phyloP scores from a whole-genome alignment of 805 yeast genomes.

The Saturnispora bothae region DNA sequence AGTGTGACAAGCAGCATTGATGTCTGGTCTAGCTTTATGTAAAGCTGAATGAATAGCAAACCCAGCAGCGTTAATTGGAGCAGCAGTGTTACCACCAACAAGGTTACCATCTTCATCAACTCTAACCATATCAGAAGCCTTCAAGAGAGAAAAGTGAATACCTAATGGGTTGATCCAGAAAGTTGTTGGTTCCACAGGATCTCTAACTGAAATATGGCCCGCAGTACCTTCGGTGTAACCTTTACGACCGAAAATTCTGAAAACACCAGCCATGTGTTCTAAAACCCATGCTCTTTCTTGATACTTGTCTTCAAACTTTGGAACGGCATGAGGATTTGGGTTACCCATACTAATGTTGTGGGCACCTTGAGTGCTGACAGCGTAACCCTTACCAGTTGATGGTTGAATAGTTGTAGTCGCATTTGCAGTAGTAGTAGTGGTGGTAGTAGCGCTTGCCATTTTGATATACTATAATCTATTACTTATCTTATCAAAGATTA shows the following conservation, averaged over 20 bases:
- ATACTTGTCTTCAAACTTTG: slow-evolving; percentile 38
- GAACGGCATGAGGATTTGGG: slow-evolving; percentile 40
- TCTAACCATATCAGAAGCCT: slow-evolving; percentile 53
- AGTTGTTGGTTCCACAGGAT: slow-evolving; percentile 68
- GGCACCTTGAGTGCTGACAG: slow-evolving; percentile 37
- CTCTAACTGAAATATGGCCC: slow-evolving; percentile 80
- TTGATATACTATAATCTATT: no score
- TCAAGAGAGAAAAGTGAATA: slow-evolving; percentile 55
- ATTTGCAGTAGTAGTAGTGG: slow-evolving; percentile 2
- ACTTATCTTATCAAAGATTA: no score
- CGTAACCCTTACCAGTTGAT: slow-evolving; percentile 33
- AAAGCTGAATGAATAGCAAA: slow-evolving; percentile 59
- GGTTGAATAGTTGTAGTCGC: slow-evolving; percentile 22
- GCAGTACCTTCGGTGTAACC: slow-evolving; percentile 72
- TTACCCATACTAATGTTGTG: slow-evolving; percentile 51
- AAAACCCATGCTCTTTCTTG: slow-evolving; percentile 44
- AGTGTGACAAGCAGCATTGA: slow-evolving; percentile 62
- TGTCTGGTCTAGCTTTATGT: slow-evolving; percentile 60
- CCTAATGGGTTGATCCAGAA: slow-evolving; percentile 89
- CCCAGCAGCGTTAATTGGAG: slow-evolving; percentile 54
- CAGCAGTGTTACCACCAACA: slow-evolving; percentile 41
- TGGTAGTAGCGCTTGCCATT: neutral
- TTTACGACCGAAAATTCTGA: slow-evolving; percentile 70
- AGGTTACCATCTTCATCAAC: slow-evolving; percentile 54
- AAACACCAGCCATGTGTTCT: slow-evolving; percentile 79